Conservation (phyloP, 164 flowering plant genomes). For the Malania oleifera region DNA sequence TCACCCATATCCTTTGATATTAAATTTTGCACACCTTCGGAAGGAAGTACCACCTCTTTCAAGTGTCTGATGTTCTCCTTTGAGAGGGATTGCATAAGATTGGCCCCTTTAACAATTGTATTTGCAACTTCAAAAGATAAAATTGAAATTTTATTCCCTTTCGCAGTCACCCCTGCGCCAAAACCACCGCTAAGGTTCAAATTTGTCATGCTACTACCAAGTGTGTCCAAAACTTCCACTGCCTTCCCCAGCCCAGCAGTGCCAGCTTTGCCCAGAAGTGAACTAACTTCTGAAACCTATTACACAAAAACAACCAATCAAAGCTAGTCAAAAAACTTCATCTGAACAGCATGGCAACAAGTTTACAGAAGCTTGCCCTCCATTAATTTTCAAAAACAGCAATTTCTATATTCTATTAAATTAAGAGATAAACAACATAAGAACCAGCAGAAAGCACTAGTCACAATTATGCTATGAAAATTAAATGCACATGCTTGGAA, state of each 20-base stretch:
- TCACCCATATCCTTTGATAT: slow-evolving; percentile 75
- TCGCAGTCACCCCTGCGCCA: slow-evolving; percentile 60
- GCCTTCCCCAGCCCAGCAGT: slow-evolving; percentile 84
- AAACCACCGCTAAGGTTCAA: slow-evolving; percentile 62
- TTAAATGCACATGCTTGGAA: no score
- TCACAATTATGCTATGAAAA: no score
- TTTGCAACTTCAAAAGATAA: slow-evolving; percentile 92
- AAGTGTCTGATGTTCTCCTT: slow-evolving; percentile 60
- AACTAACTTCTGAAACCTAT: slow-evolving; percentile 78
- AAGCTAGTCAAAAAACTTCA: not conserved
- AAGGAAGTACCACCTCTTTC: slow-evolving; percentile 69
- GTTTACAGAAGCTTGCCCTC: no score
- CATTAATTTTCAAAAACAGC: no score
- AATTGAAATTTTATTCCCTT: slow-evolving; percentile 73
- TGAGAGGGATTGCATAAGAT: slow-evolving; percentile 81
- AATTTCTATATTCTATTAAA: no score
- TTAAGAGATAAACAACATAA: no score
- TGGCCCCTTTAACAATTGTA: slow-evolving; percentile 81
- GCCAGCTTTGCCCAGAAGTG: slow-evolving; percentile 79
- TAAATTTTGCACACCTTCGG: slow-evolving; percentile 74
- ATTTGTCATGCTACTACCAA: slow-evolving; percentile 90
- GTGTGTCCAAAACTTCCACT: slow-evolving; percentile 84
- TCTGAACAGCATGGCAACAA: no score
- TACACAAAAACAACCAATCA: slow-evolving; percentile 6
- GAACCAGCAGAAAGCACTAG: no score